Percentiles rank a stretch among this genome's conserved stretches.
Evolutionary conservation across 179 eudicot species (phyloP).

Genomic region (Drosera spatulata): DNA sequence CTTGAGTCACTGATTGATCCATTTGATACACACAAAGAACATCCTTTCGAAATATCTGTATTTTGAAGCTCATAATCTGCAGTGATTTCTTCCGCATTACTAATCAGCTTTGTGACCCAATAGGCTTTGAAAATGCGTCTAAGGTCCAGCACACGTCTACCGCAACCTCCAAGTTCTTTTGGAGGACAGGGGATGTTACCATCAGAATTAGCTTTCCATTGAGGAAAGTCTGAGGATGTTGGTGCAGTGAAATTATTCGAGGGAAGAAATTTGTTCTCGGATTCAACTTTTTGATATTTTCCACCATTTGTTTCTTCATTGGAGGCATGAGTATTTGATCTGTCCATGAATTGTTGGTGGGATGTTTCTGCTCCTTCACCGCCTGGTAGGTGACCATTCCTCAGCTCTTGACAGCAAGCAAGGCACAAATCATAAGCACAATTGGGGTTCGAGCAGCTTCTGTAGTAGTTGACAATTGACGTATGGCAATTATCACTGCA

Average conservation of each 20-base stretch:
- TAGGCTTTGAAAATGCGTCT: slow-evolving; percentile 48
- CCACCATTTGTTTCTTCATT: neutral
- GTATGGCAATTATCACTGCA: slow-evolving; percentile 15
- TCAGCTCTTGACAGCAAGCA: slow-evolving; percentile 14
- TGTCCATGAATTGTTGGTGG: neutral
- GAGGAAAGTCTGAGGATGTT: slow-evolving; percentile 3
- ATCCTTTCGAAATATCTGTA: slow-evolving; percentile 21
- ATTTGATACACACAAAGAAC: slow-evolving; percentile 23
- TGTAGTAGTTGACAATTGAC: slow-evolving; percentile 12
- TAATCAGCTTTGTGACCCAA: slow-evolving; percentile 36
- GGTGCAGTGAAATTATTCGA: neutral
- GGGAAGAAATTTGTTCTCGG: slow-evolving; percentile 2
- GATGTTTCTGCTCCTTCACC: slow-evolving; percentile 11
- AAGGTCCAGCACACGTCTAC: slow-evolving; percentile 30
- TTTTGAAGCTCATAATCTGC: slow-evolving; percentile 18
- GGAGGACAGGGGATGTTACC: slow-evolving; percentile 75
- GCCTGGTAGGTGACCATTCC: slow-evolving; percentile 12
- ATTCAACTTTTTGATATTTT: neutral
- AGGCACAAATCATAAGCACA: slow-evolving; percentile 17
- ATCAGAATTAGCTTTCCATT: slow-evolving; percentile 37
- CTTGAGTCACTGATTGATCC: slow-evolving; percentile 8
- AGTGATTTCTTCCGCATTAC: slow-evolving; percentile 31
- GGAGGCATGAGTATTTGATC: neutral
- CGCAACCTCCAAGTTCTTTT: slow-evolving; percentile 63
- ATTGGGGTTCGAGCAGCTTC: slow-evolving; percentile 13